Conservation (phyloP, 768 basidiomycete species). For the Calvatia gigantea region DNA sequence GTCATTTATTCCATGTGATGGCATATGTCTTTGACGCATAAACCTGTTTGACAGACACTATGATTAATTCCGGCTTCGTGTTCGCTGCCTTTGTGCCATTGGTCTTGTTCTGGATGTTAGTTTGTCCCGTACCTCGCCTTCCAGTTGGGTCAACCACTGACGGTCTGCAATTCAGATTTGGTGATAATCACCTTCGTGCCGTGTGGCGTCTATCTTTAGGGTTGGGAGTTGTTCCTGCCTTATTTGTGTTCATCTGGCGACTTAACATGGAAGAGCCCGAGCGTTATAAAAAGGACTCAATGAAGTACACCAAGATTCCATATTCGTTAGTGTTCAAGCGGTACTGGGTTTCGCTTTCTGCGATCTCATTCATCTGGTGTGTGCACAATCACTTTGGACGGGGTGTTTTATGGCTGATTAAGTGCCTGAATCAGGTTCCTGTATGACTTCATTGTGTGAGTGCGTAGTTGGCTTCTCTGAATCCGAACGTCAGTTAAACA, state of each 20-base stretch:
- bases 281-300: constrained; percentile 71
- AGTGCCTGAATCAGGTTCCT: constrained; percentile 47
- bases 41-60: constrained; percentile 59
- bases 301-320: constrained; percentile 72
- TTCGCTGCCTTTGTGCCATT: constrained; percentile 78
- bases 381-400: constrained; percentile 12
- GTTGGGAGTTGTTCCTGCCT: constrained; percentile 77
- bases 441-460: constrained; percentile 76
- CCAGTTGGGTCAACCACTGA: constrained; percentile 1
- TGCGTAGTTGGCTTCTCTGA: constrained; percentile 12
- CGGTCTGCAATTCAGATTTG: constrained; percentile 47
- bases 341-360: constrained; percentile 74
- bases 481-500: background rate
- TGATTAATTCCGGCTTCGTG: constrained; percentile 87
- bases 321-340: constrained; percentile 73
- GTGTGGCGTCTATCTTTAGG: constrained; percentile 89
- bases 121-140: constrained; percentile 10
- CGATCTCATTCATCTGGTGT: constrained; percentile 75
- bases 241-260: constrained; percentile 84
- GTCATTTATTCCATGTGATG: constrained; percentile 20
- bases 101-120: constrained; percentile 86
- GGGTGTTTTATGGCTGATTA: background rate
- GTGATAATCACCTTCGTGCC: constrained; percentile 73
- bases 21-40: too few species aligned
- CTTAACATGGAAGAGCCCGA: constrained; percentile 78